These are phyloP conservation scores for Oryza meridionalis DNA, from an alignment of 176 grass and related monocot species.

Conservation along the genomic window DNA sequence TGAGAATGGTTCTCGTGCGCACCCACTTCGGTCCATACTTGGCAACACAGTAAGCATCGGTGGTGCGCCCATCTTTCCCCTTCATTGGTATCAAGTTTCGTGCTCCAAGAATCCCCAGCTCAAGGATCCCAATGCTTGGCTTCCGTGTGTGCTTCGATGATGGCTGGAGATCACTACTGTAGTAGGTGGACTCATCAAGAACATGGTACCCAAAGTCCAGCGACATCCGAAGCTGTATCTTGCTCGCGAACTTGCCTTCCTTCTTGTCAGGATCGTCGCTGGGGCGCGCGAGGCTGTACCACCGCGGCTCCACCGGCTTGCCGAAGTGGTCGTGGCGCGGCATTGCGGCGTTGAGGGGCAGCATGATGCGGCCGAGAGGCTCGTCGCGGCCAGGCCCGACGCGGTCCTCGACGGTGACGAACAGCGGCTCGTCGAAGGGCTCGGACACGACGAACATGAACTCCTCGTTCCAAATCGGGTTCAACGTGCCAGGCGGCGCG, in stretches of 20 bases:
- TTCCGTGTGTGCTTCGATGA: slow-evolving; percentile 66
- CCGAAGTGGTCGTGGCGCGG: slow-evolving; percentile 70
- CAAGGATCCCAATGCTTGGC: slow-evolving; percentile 83
- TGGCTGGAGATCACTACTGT: slow-evolving; percentile 93
- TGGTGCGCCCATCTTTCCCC: slow-evolving; percentile 67
- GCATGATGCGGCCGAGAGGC: slow-evolving; percentile 64
- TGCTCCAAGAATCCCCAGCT: slow-evolving; percentile 78
- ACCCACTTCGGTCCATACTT: slow-evolving; percentile 94
- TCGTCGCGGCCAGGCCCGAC: slow-evolving; percentile 69
- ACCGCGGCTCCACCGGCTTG: slow-evolving; percentile 66
- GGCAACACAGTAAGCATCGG: slow-evolving; percentile 89
- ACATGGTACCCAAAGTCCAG: slow-evolving; percentile 89
- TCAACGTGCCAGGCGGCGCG: slow-evolving; percentile 48
- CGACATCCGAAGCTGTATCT: slow-evolving; percentile 77
- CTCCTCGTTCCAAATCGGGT: slow-evolving; percentile 90
- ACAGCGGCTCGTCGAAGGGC: slow-evolving; percentile 78
- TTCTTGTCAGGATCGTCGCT: slow-evolving; percentile 75
- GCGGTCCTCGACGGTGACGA: slow-evolving; percentile 85
- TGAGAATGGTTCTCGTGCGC: slow-evolving; percentile 81
- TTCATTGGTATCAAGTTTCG: slow-evolving; percentile 88
- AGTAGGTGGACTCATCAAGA: slow-evolving; percentile 91
- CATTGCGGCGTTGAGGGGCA: slow-evolving; percentile 51
- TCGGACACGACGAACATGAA: slow-evolving; percentile 91
- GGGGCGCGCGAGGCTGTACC: slow-evolving; percentile 68
- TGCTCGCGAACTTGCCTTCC: slow-evolving; percentile 81